A percentile compares a stretch with the other conserved stretches of the same genome.
These are phyloP conservation scores for Porogramme epimiltina DNA, from an alignment of 1,284 basidiomycete genomes.

Conservation along the genomic window DNA sequence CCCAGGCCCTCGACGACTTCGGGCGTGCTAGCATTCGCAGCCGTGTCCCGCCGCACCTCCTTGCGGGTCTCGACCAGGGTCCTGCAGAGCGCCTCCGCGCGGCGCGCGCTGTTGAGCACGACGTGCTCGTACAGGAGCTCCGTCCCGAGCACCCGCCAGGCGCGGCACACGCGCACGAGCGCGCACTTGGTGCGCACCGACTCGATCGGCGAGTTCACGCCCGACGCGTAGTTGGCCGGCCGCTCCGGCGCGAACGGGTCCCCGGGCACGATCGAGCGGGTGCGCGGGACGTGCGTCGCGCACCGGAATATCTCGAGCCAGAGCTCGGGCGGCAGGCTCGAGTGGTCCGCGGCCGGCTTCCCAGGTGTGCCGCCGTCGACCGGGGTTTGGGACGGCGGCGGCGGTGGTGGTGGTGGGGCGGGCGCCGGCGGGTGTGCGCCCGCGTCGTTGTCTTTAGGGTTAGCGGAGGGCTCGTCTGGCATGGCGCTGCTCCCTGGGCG, in stretches of 20 bases:
- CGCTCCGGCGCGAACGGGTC: slow-evolving; percentile 24
- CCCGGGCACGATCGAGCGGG: slow-evolving; percentile 20
- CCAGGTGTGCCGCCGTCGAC: background rate
- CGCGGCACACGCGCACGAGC: slow-evolving; percentile 55
- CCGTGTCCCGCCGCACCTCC: background rate
- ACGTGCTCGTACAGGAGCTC: slow-evolving; percentile 56
- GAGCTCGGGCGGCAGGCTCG: slow-evolving; percentile 30
- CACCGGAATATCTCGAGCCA: slow-evolving; percentile 35
- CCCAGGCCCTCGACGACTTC: slow-evolving; percentile 9
- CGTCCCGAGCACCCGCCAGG: slow-evolving; percentile 49
- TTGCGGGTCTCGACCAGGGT: slow-evolving; percentile 21
- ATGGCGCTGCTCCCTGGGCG: slow-evolving; percentile 12
- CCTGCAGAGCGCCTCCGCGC: slow-evolving; percentile 19
- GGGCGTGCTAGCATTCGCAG: too few species aligned
- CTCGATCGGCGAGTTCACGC: slow-evolving; percentile 18
- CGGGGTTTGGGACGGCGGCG: background rate
- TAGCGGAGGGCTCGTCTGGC: slow-evolving; percentile 2
- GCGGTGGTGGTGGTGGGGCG: background rate
- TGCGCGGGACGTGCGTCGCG: slow-evolving; percentile 27
- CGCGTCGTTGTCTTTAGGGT: background rate
- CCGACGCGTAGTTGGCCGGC: slow-evolving; percentile 23
- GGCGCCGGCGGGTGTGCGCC: background rate
- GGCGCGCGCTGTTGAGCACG: slow-evolving; percentile 22
- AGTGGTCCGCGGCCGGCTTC: slow-evolving; percentile 15
- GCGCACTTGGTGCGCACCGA: slow-evolving; percentile 35